These are phyloP conservation scores for Calycina marina DNA, from an alignment of 2,329 filamentous ascomycete species.

Conservation along the genomic window DNA sequence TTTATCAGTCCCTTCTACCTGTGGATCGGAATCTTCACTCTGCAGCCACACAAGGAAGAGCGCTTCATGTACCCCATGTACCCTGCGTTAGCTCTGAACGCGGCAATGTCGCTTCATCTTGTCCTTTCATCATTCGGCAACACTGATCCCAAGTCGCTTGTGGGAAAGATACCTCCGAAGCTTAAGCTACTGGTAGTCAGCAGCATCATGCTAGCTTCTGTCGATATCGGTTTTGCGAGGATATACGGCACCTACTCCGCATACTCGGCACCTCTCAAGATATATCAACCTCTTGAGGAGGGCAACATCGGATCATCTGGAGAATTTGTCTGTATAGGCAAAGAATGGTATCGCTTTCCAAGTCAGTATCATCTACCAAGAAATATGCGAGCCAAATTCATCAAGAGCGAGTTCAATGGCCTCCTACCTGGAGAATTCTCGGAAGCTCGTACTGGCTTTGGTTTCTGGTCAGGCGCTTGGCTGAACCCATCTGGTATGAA, in stretches of 20 bases:
- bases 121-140: conserved; percentile 62
- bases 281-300: conserved; percentile 52
- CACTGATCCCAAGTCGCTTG: conserved; percentile 47
- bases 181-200: conserved; percentile 56
- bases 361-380: conserved; percentile 81
- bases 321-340: conserved; percentile 74
- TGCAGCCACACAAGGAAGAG: conserved; percentile 95
- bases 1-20: conserved; percentile 82
- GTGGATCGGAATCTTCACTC: conserved; percentile 82
- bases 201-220: conserved; percentile 43
- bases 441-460: conserved; percentile 54
- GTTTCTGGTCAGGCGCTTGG: conserved; percentile 70
- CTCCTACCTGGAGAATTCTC: conserved; percentile 83
- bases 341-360: conserved; percentile 97
- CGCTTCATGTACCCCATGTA: conserved; percentile 98
- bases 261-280: conserved; percentile 65
- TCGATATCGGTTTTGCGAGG: conserved; percentile 54
- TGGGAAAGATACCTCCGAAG: conserved; percentile 58
- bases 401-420: conserved; percentile 80
- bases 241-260: conserved; percentile 64
- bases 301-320: conserved; percentile 39
- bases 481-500: conserved; percentile 76
- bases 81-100: conserved; percentile 78
- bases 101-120: conserved; percentile 71
- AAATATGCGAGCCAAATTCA: conserved; percentile 74